A percentile compares a stretch with the other conserved stretches of the same genome.
Conservation (phyloP, 2,329 filamentous ascomycete species). For the Arachnomyces sp. region DNA sequence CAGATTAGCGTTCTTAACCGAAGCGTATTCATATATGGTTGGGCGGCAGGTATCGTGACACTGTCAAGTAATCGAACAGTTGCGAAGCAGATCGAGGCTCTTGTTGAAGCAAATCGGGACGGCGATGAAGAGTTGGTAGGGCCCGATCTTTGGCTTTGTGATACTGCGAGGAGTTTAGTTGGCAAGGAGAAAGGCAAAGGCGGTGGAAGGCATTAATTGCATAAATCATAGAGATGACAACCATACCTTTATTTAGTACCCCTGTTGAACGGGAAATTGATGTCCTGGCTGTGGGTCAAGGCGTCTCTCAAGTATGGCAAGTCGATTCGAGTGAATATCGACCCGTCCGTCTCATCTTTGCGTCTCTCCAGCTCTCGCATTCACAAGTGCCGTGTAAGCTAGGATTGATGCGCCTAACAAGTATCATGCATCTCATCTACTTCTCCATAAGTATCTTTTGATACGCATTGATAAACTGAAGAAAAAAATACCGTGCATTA, state of each 20-base stretch:
- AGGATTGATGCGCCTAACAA: too few species aligned
- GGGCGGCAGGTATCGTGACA: conserved; percentile 55
- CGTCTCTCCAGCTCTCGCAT: too few species aligned
- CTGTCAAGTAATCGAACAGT: conserved; percentile 63
- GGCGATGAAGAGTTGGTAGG: conserved; percentile 44
- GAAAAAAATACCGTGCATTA: not conserved
- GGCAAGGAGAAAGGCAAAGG: conserved; percentile 58
- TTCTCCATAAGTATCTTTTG: too few species aligned
- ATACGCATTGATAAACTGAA: conserved; percentile 1
- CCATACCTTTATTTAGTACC: too few species aligned
- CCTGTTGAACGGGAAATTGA: too few species aligned
- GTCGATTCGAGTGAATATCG: too few species aligned
- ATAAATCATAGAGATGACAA: not conserved
- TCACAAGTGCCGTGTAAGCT: too few species aligned
- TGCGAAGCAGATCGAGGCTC: conserved; percentile 54
- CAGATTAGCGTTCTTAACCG: conserved; percentile 54
- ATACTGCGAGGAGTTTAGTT: conserved; percentile 57
- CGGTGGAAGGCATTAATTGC: conserved; percentile 23
- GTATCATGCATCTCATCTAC: too few species aligned
- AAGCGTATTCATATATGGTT: conserved; percentile 65
- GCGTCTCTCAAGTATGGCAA: too few species aligned
- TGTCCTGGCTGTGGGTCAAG: too few species aligned
- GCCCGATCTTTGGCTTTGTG: conserved; percentile 57
- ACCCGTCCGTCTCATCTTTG: too few species aligned
- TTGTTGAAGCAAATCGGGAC: conserved; percentile 46